Conservation (phyloP, 129 eudicot genomes). For the Oenanthe sinensis region DNA sequence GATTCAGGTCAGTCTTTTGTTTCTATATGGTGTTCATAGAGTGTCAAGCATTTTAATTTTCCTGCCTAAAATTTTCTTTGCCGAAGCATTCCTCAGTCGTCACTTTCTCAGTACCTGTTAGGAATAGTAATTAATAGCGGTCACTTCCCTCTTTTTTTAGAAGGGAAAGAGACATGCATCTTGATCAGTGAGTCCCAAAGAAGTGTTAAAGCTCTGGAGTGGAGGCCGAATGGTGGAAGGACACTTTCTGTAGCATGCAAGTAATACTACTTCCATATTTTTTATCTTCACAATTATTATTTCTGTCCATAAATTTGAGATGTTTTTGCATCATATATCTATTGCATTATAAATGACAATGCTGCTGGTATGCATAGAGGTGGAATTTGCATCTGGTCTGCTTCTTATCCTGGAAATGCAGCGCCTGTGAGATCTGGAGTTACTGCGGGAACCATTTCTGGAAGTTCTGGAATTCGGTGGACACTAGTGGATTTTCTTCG, state of each 20-base stretch:
- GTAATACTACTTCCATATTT: conserved; percentile 23
- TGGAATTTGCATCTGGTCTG: conserved; percentile 96
- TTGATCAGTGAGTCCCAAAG: conserved; percentile 59
- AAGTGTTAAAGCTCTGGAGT: conserved; percentile 65
- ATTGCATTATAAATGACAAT: neutral
- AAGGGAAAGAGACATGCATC: conserved; percentile 57
- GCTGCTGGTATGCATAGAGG: conserved; percentile 47
- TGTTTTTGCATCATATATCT: neutral
- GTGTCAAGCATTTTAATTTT: neutral
- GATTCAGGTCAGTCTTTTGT: conserved; percentile 46
- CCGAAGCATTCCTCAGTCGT: neutral
- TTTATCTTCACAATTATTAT: neutral
- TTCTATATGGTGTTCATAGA: neutral
- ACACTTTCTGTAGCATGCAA: conserved; percentile 91
- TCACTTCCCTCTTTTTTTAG: conserved; percentile 19
- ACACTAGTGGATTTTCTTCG: conserved; percentile 73
- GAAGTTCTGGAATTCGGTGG: conserved; percentile 78
- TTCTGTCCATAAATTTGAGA: neutral
- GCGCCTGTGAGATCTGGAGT: conserved; percentile 80
- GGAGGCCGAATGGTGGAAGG: conserved; percentile 94
- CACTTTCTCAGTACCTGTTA: conserved; percentile 2
- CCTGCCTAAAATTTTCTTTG: neutral
- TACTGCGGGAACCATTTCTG: conserved; percentile 47
- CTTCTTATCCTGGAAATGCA: conserved; percentile 84
- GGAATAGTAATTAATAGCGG: neutral